Evolutionary conservation across 768 basidiomycete genomes (phyloP), one percentile per base, ranked within the genome.

Genomic region (Amyloporia xantha): DNA sequence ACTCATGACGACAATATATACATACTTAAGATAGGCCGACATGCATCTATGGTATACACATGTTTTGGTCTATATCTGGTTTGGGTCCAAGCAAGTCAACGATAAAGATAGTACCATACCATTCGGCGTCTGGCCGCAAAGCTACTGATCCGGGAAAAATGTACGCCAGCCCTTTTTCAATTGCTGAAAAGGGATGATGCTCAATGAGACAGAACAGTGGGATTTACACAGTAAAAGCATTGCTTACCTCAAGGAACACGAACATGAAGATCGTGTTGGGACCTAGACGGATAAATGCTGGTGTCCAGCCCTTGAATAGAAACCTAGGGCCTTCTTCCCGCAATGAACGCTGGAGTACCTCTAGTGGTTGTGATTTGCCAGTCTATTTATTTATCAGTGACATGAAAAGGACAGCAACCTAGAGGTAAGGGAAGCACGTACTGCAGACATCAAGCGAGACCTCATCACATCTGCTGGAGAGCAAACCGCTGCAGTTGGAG

Each of bases 271-370:
- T 73, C 1, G 90, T 91, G 62, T 91, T 90, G 1, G 89, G 89
- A 24, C 84, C 88, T 37, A 92, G 67, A 41, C 90, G 81, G 56
- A 86, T 79, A 66, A 90, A 92, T 6, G 90, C 86, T 2, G 90
- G 90, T 15, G 86, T 86, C 90, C 90, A 92, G 27, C 90, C 90
- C 63, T 87, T 91, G 67, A 92, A 87, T 47, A 91, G 69, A 62
- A 91, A 91, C 51, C 73, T 71, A 9, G 79, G 74, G 0, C 90
- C 90, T 70, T 92, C 90, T 57, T 82, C 73, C 35, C 74, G 76
- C 28, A 89, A 66, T 3, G 87, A 86, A 37, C 64, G 71, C 24
- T 65, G 68, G 11, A 89, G 63, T 24, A 89, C 72, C 47, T 76
- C 71, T 19, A 78, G 37, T 2, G 79, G 68, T 15, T 68, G 71